phyloP scores from a whole-genome alignment of 139 green algal genomes.

The Chloropicon primus region DNA sequence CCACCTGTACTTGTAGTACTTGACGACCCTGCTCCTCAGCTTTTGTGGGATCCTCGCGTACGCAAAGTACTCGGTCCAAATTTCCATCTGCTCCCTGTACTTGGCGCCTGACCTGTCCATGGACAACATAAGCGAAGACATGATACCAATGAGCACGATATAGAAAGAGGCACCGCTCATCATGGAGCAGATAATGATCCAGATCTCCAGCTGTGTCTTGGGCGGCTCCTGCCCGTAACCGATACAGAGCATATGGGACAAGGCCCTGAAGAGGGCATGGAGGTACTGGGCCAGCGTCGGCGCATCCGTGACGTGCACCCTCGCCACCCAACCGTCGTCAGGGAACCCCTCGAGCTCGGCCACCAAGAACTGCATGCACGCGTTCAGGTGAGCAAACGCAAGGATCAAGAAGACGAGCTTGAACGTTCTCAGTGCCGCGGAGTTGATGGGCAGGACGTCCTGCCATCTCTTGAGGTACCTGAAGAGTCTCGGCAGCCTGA shows the following conservation, averaged over 20 bases:
- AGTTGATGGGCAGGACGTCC: constrained; percentile 5
- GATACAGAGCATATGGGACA: constrained; percentile 27
- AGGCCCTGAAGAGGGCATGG: constrained; percentile 17
- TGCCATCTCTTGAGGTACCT: constrained; percentile 7
- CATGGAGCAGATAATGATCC: constrained; percentile 23
- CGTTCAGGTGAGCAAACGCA: constrained; percentile 31
- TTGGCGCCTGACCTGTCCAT: background rate
- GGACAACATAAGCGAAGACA: constrained; percentile 17
- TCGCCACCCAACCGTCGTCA: constrained; percentile 19
- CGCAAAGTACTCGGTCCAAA: constrained; percentile 6
- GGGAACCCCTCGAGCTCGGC: constrained; percentile 21
- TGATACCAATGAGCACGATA: constrained; percentile 31
- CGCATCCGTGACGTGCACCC: background rate
- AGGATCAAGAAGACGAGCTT: constrained; percentile 8
- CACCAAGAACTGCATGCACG: constrained; percentile 25
- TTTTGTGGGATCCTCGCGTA: constrained; percentile 2
- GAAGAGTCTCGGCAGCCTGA: constrained; percentile 4
- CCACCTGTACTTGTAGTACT: constrained; percentile 7
- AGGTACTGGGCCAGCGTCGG: constrained; percentile 13
- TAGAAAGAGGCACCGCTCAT: constrained; percentile 20
- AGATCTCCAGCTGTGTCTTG: constrained; percentile 11
- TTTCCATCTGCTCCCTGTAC: constrained; percentile 1
- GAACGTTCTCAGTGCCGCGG: background rate
- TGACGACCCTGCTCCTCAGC: constrained; percentile 1
- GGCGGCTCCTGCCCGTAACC: constrained; percentile 18